Percentiles rank a stretch among this genome's conserved stretches.
Evolutionary conservation across 257 asterid species (phyloP).

Genomic region (Prunella vulgaris): DNA sequence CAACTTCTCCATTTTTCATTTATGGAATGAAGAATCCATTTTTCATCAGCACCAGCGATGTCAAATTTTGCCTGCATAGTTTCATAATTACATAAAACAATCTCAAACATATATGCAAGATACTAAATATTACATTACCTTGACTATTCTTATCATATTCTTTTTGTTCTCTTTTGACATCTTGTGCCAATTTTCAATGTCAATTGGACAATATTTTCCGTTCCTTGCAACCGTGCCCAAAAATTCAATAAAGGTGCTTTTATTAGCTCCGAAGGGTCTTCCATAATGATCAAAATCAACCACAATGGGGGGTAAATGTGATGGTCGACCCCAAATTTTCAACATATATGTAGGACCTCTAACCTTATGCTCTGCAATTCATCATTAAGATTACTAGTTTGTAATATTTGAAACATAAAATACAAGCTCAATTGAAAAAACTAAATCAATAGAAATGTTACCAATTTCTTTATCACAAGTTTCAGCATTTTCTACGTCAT

Average conservation of each 20-base stretch:
- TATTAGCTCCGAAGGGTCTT: neutral
- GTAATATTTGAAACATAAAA: neutral
- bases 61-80: neutral
- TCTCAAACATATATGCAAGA: neutral
- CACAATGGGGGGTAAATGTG: neutral
- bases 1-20: constrained; percentile 3
- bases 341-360: constrained; percentile 6
- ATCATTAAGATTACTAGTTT: neutral
- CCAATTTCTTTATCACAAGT: neutral
- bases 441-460: neutral
- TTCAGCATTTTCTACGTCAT: neutral
- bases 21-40: constrained; percentile 1
- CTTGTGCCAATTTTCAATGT: constrained; percentile 14
- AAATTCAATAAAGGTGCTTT: neutral
- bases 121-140: neutral
- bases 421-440: neutral
- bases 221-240: constrained; percentile 1
- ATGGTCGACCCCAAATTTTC: constrained; percentile 11
- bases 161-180: neutral
- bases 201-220: neutral
- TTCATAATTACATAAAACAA: neutral
- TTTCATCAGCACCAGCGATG: neutral
- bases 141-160: neutral
- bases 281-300: constrained; percentile 7
- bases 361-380: neutral